phyloP scores from a whole-genome alignment of 2,329 filamentous ascomycete species.

The Verticillium zaregamsianum region DNA sequence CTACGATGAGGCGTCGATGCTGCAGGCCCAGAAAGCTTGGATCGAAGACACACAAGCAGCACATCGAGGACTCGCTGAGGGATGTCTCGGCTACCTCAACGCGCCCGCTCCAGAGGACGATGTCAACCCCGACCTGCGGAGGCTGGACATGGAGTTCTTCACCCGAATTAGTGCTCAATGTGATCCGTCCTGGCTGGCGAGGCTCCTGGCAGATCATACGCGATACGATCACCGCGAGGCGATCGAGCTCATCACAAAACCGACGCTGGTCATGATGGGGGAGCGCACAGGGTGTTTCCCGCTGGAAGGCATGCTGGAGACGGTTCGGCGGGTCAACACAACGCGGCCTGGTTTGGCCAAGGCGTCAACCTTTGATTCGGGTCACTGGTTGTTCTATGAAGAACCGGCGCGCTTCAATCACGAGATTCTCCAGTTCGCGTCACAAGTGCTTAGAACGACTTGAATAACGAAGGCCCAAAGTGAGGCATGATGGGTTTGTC shows the following conservation, averaged over 20 bases:
- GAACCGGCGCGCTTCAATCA: slow-evolving; percentile 30
- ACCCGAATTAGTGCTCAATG: slow-evolving; percentile 25
- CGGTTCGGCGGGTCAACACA: slow-evolving; percentile 21
- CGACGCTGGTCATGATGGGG: slow-evolving; percentile 31
- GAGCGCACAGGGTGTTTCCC: slow-evolving; percentile 32
- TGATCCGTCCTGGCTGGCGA: slow-evolving; percentile 31
- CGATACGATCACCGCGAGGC: slow-evolving; percentile 37
- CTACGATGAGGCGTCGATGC: slow-evolving; percentile 32
- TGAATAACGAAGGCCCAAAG: neutral
- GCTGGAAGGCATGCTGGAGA: slow-evolving; percentile 32
- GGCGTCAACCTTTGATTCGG: slow-evolving; percentile 27
- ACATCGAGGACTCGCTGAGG: slow-evolving; percentile 23
- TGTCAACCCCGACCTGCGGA: slow-evolving; percentile 5
- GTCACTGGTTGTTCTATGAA: slow-evolving; percentile 38
- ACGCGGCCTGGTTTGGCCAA: slow-evolving; percentile 17
- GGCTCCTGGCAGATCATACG: slow-evolving; percentile 33
- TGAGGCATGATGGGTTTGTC: no score
- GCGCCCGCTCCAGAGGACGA: slow-evolving; percentile 22
- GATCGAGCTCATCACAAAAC: slow-evolving; percentile 25
- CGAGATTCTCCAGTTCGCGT: slow-evolving; percentile 24
- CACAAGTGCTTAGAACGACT: neutral
- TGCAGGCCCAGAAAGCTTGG: slow-evolving; percentile 23
- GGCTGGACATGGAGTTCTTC: slow-evolving; percentile 21
- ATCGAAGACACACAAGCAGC: slow-evolving; percentile 16
- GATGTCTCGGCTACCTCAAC: slow-evolving; percentile 31